Base-by-base conservation (phyloP, 441 rosid genomes). In the Isatis lusitanica region DNA sequence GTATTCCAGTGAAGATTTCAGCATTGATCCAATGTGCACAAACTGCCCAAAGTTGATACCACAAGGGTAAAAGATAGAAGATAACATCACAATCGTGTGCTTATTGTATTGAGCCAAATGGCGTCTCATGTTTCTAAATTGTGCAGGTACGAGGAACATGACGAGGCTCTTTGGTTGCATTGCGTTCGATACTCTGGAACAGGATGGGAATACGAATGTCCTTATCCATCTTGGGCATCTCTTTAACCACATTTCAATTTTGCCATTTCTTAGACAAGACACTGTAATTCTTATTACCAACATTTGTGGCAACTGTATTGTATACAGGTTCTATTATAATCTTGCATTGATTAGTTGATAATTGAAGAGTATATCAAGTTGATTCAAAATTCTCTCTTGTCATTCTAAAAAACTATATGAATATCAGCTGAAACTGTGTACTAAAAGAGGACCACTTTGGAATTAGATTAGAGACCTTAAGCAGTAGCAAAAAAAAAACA, bases 151-250 rank as follows among this genome's bases (percentile, higher is more conserved):
- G 93, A 80, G 28, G 93, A 74, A 55, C 78, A 79, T 60, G 92
- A 90, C 63, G 98, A 87, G 74, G 97, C 92, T 24, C 74, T 92
- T 47, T 92, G 98, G 97, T 84, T 92, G 30, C 96, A 94, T 68
- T 91, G 98, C 24, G 42, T 89, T 77, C 82, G 82, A 47, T 89
- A 92, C 82, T 80, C 91, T 59, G 98, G 97, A 74, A 88, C 94
- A n/a, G 92, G 85, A 63, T 94, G 98, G 97, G 73, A 71, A 55
- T 92, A 90, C 52, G 86, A 94, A 68, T 90, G 98, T 50, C 88
- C 92, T 9, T 84, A 81, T 78, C 96, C 97, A 5, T 85, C 83
- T 57, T 92, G 98, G 99, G 93, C 94, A 31, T 66, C 85, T 0
- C 85, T 74, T 67, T 72, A 66, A 66, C 53, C 16, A 58, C 50